Percentiles rank a stretch among this genome's conserved stretches.
Evolutionary conservation across 2,329 filamentous ascomycete species (phyloP).

Genomic region (Hymenoscyphus albidus): DNA sequence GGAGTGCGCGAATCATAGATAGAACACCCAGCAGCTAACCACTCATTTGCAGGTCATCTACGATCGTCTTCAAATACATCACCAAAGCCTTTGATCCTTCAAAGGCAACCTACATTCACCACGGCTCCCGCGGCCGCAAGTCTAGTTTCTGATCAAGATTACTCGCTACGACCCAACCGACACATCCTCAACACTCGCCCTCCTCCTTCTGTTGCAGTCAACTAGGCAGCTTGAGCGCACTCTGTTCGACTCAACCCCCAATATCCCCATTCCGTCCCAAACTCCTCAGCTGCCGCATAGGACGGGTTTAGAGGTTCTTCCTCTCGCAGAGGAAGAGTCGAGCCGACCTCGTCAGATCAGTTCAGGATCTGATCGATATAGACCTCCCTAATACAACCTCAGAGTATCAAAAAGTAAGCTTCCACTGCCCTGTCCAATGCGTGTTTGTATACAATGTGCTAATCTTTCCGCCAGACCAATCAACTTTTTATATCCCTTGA

Average conservation of each 20-base stretch:
- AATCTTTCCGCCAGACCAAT: conserved; percentile 1
- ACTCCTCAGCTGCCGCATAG: conserved; percentile 98
- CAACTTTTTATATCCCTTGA: conserved; percentile 19
- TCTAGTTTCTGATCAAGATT: conserved; percentile 66
- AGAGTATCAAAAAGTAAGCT: conserved; percentile 25
- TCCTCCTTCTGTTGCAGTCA: conserved; percentile 50
- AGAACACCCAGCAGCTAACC: conserved; percentile 4
- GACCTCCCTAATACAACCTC: conserved; percentile 79
- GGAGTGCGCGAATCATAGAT: conserved; percentile 7
- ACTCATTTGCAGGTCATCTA: conserved; percentile 17
- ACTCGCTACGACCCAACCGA: conserved; percentile 59
- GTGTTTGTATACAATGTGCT: not conserved
- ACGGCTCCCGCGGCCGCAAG: conserved; percentile 62
- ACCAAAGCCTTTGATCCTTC: conserved; percentile 61
- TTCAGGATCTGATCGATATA: conserved; percentile 87
- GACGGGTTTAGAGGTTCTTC: conserved; percentile 97
- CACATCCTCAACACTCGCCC: conserved; percentile 65
- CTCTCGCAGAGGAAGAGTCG: conserved; percentile 99
- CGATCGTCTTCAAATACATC: conserved; percentile 11
- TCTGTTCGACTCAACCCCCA: conserved; percentile 48
- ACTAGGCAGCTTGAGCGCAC: conserved; percentile 48
- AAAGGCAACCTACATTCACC: conserved; percentile 54
- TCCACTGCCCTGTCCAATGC: conserved; percentile 7
- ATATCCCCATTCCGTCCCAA: conserved; percentile 54
- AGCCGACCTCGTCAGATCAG: conserved; percentile 93